These are phyloP conservation scores for Suillus clintonianus DNA, from an alignment of 768 basidiomycete genomes.

Conservation along the genomic window DNA sequence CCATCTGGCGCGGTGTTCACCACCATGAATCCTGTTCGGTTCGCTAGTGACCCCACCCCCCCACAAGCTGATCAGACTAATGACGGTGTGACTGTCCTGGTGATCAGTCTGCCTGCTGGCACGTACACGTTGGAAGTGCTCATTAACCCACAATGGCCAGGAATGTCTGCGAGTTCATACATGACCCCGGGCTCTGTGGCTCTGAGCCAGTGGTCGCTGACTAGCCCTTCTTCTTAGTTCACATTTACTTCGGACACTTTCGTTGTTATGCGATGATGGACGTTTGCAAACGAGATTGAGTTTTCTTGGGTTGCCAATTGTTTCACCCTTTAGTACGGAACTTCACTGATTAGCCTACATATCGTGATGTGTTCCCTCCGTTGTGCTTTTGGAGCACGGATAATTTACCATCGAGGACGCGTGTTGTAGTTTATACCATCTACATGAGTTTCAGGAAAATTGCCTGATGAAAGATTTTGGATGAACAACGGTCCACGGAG, in stretches of 20 bases:
- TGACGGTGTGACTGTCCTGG: conserved; percentile 76
- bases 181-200: conserved; percentile 68
- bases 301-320: conserved; percentile 1
- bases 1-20: conserved; percentile 67
- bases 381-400: not conserved
- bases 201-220: conserved; percentile 74
- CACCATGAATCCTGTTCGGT: conserved; percentile 54
- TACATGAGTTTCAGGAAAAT: no score
- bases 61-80: conserved; percentile 78
- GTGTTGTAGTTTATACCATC: conserved; percentile 2
- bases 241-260: conserved; percentile 4
- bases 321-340: not conserved
- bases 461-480: no score
- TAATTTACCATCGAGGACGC: not conserved
- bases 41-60: conserved; percentile 59
- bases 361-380: not conserved
- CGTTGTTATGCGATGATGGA: conserved; percentile 1
- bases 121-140: conserved; percentile 78
- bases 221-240: conserved; percentile 63
- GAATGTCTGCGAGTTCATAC: conserved; percentile 62
- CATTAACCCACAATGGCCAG: conserved; percentile 92
- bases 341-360: conserved; percentile 1
- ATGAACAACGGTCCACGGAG: no score
- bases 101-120: conserved; percentile 67
- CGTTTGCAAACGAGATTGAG: not conserved